Evolutionary conservation across 1,139 yeast species (phyloP).

Genomic region (Pichia sp.): DNA sequence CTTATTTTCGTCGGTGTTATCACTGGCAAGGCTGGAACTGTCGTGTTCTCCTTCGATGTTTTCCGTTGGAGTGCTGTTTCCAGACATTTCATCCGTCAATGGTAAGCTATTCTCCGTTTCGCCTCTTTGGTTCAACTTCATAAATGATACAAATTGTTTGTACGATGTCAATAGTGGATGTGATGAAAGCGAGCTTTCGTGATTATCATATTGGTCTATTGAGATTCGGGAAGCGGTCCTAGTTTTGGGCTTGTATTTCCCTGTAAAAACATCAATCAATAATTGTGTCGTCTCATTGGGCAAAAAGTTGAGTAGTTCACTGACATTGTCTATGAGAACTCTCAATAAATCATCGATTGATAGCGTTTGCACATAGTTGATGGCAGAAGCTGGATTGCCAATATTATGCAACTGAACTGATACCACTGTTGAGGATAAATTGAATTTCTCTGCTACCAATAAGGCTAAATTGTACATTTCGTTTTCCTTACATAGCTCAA

Average conservation of each 20-base stretch:
- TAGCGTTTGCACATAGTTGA: slow-evolving; percentile 62
- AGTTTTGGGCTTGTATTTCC: slow-evolving; percentile 51
- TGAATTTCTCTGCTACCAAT: slow-evolving; percentile 58
- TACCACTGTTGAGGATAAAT: slow-evolving; percentile 70
- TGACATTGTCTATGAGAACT: slow-evolving; percentile 50
- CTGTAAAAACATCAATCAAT: slow-evolving; percentile 83
- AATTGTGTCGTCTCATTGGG: slow-evolving; percentile 83
- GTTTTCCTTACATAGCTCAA: slow-evolving; percentile 72
- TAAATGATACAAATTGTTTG: slow-evolving; percentile 59
- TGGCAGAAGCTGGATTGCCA: slow-evolving; percentile 52
- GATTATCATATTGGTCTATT: not conserved
- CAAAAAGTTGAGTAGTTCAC: slow-evolving; percentile 51
- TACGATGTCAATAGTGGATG: slow-evolving; percentile 58
- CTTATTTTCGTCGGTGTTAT: too few relatives aligned
- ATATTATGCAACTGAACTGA: slow-evolving; percentile 69
- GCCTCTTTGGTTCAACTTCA: slow-evolving; percentile 25
- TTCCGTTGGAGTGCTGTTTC: not conserved
- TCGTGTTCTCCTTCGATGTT: slow-evolving; percentile 1
- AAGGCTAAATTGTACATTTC: slow-evolving; percentile 67
- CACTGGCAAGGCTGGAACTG: slow-evolving; percentile 11
- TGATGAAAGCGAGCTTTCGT: not conserved
- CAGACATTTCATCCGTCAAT: not conserved
- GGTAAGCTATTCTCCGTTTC: too few relatives aligned
- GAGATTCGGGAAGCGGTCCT: not conserved
- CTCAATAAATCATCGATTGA: slow-evolving; percentile 74